Base-by-base conservation (phyloP, 805 yeast genomes). In the Nakazawaea sp. region DNA sequence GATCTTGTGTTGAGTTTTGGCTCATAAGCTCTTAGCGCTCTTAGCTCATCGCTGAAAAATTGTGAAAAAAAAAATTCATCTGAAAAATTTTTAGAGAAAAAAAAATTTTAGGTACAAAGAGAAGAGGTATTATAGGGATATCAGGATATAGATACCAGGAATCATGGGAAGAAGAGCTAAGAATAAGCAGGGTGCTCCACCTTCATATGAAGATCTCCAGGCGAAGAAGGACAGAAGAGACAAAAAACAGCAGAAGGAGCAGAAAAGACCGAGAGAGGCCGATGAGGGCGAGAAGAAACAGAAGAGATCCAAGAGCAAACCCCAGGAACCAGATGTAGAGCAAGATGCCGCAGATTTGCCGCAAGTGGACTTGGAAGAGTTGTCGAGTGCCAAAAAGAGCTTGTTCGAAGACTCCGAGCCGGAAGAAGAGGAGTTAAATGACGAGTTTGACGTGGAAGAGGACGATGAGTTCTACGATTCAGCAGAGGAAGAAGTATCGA, bases 181-280 rank as follows among this genome's bases (percentile, higher is more conserved):
- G 62, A 82, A 86, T 52, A 90, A 86, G 70, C 97, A 90, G 65
- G 92, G 87, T 32, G 84, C 74, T 42, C 97, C 97, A 48, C 96
- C 96, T 25, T 56, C 88, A 5, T 66, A 80, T 44, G 97, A 90
- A 31, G 96, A 90, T 52, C 80, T 89, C 58, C 76, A 76, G 47
- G 61, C 59, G 12, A 49, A 48, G 20, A 62, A 58, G 46, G 52
- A 47, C 23, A 69, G 70, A 43, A 74, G 63, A 50, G 68, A 64
- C 35, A 56, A 53, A 34, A 52, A 48, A 38, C 51, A 52, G 41
- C 44, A 45, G 45, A 44, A 57, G 26, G 55, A 48, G 21, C 49
- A 55, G 17, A 46, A 52, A 7, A 42, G 56, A 18, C 50, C 45
- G 18, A 47, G 48, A 44, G 49, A 4, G 16, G 50, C 50, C 35